These are phyloP conservation scores for Thelephora aurantiotincta DNA, from an alignment of 768 basidiomycete species.

Conservation along the genomic window DNA sequence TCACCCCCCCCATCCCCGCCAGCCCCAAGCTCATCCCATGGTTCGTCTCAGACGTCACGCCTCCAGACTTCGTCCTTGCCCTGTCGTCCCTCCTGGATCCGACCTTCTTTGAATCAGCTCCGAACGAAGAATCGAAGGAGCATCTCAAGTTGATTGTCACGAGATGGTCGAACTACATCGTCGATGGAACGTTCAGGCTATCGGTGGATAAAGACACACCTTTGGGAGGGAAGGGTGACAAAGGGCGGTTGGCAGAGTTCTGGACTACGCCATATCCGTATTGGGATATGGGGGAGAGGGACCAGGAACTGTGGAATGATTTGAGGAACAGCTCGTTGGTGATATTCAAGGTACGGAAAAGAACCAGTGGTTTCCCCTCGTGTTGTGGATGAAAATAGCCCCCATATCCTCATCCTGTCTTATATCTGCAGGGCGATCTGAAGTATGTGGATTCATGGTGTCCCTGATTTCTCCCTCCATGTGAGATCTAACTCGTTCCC, in stretches of 20 bases:
- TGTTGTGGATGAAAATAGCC: not conserved
- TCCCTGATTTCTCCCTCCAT: not conserved
- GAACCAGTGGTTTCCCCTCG: not conserved
- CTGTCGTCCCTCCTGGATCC: constrained; percentile 45
- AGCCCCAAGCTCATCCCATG: constrained; percentile 93
- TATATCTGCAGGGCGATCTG: constrained; percentile 53
- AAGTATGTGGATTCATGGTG: constrained; percentile 48
- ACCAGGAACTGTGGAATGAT: constrained; percentile 33
- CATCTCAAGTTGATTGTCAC: constrained; percentile 45
- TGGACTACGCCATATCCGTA: constrained; percentile 71
- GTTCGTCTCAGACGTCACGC: constrained; percentile 95
- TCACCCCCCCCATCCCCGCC: not conserved
- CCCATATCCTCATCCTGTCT: constrained; percentile 1
- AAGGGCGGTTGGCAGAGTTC: constrained; percentile 27
- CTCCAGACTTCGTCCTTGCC: constrained; percentile 59
- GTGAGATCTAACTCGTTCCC: constrained; percentile 1
- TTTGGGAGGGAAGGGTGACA: constrained; percentile 33
- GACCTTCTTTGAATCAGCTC: constrained; percentile 35
- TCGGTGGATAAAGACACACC: constrained; percentile 49
- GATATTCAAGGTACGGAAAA: constrained; percentile 57
- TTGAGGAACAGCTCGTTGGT: constrained; percentile 51
- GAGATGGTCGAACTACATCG: constrained; percentile 66
- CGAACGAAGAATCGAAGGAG: constrained; percentile 13
- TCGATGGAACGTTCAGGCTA: constrained; percentile 53
- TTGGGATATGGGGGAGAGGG: constrained; percentile 51